Percentiles rank a stretch among this genome's conserved stretches.
Evolutionary conservation across 345 rosid species (phyloP).

Genomic region (Microthlaspi erraticum): DNA sequence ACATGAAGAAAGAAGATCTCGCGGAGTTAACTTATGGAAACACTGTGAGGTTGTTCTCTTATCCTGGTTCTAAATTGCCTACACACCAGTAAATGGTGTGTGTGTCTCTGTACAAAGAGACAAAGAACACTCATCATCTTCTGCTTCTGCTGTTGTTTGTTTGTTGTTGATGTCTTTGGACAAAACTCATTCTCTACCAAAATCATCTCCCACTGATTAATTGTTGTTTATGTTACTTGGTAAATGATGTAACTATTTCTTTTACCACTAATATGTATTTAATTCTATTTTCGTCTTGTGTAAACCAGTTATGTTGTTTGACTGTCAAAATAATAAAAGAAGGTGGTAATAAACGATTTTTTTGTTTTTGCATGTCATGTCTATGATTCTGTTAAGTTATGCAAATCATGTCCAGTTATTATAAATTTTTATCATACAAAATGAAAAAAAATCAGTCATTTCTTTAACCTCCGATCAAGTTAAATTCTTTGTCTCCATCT

Average conservation of each 20-base stretch:
- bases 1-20: constrained; percentile 64
- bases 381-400: background rate
- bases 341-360: too few relatives aligned
- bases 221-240: constrained; percentile 12
- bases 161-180: constrained; percentile 12
- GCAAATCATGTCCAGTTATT: background rate
- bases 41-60: constrained; percentile 67
- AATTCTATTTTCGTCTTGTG: constrained; percentile 6
- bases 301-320: constrained; percentile 14
- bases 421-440: background rate
- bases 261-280: background rate
- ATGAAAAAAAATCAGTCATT: background rate
- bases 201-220: background rate
- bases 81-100: constrained; percentile 11
- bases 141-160: constrained; percentile 10
- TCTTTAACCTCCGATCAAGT: background rate
- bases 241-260: constrained; percentile 15
- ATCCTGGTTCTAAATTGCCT: constrained; percentile 53
- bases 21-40: constrained; percentile 68
- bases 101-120: background rate
- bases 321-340: background rate
- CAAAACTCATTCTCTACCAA: background rate
- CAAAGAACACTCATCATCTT: constrained; percentile 17
- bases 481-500: background rate
- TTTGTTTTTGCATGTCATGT: too few relatives aligned